phyloP scores from a whole-genome alignment of 2,329 filamentous ascomycete genomes.

The Fusarium oligoseptatum region DNA sequence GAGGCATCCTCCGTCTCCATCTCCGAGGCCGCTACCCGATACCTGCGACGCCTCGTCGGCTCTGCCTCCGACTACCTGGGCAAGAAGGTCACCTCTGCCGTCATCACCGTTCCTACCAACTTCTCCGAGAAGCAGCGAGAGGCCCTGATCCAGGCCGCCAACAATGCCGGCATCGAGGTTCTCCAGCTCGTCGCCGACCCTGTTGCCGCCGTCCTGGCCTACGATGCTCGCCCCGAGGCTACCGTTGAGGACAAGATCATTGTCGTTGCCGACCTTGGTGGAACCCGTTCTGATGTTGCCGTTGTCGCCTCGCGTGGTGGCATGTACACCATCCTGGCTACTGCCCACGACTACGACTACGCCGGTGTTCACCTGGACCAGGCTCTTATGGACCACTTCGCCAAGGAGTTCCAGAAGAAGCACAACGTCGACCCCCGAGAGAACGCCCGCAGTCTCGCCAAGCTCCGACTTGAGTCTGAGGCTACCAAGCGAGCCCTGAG shows the following conservation, averaged over 20 bases:
- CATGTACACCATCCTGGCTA: conserved; percentile 95
- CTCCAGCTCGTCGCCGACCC: conserved; percentile 95
- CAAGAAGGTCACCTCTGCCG: conserved; percentile 93
- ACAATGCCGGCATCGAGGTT: conserved; percentile 85
- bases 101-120: conserved; percentile 94
- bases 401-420: conserved; percentile 99
- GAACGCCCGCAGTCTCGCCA: conserved; percentile 85
- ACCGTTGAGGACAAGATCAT: conserved; percentile 86
- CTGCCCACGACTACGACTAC: conserved; percentile 95
- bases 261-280: conserved; percentile 92
- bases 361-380: conserved; percentile 89
- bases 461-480: conserved; percentile 93
- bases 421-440: conserved; percentile 88
- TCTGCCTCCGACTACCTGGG: conserved; percentile 94
- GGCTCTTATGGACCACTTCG: conserved; percentile 93
- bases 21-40: conserved; percentile 85
- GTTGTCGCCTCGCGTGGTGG: conserved; percentile 92
- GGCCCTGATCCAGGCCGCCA: conserved; percentile 82
- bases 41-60: conserved; percentile 82
- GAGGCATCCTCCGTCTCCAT: conserved; percentile 78
- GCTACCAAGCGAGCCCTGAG: conserved; percentile 92
- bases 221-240: conserved; percentile 86
- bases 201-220: conserved; percentile 87
- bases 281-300: conserved; percentile 90
- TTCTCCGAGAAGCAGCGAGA: conserved; percentile 89